phyloP scores from a whole-genome alignment of 1,284 basidiomycete species.

The Leccinum angustisporum region DNA sequence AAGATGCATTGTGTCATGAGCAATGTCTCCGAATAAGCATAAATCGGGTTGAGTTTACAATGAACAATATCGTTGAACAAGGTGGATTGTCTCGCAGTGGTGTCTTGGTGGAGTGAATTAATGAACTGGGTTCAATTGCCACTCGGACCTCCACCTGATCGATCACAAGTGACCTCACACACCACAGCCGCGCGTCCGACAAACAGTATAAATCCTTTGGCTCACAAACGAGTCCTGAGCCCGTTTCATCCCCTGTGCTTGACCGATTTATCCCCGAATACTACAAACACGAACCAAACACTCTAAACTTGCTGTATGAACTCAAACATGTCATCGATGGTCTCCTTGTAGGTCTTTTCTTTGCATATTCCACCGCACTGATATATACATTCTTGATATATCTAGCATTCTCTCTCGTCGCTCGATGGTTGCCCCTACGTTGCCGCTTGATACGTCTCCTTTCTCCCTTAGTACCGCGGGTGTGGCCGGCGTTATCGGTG shows the following conservation, averaged over 20 bases:
- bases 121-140: too few species aligned
- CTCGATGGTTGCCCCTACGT: slow-evolving; percentile 12
- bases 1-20: not conserved
- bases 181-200: too few species aligned
- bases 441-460: slow-evolving; percentile 19
- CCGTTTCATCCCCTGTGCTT: not conserved
- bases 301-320: slow-evolving; percentile 4
- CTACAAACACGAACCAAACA: not conserved
- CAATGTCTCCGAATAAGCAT: not conserved
- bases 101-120: too few species aligned
- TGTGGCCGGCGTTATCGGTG: slow-evolving; percentile 33
- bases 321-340: not conserved
- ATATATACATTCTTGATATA: slow-evolving; percentile 23
- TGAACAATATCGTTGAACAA: not conserved
- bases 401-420: slow-evolving; percentile 17
- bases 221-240: not conserved
- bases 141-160: too few species aligned
- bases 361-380: not conserved
- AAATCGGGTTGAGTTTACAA: not conserved
- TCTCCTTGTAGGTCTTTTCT: slow-evolving; percentile 9
- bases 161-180: too few species aligned
- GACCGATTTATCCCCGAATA: not conserved
- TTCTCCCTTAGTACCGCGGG: slow-evolving; percentile 32
- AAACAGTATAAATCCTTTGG: not conserved
- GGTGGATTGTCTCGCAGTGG: not conserved